Evolutionary conservation across 1,284 basidiomycete genomes (phyloP), one percentile per base, ranked within the genome.

Genomic region (Irpex lacteus): DNA sequence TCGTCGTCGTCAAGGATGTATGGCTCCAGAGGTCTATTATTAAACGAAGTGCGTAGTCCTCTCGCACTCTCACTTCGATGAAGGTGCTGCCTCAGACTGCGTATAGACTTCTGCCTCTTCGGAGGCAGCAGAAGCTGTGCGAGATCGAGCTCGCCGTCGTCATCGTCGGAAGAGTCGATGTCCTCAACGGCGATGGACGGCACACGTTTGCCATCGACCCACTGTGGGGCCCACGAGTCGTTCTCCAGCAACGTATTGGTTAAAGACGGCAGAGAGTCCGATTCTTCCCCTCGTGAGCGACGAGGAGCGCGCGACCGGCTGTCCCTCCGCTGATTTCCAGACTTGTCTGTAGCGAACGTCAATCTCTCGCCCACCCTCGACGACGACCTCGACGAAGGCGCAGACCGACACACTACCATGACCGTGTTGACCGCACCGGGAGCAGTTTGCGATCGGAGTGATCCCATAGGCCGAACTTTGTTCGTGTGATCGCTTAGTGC

Each of bases 81-180:
- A 6, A 90, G 77, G 67, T 90, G 87, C 62, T 78, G 83, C 59
- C 88, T 78, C 62, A 90, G 74, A 71, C 87, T 89, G 66, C 80
- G 83, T 66, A 90, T 90, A 7, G 88, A 89, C 64, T 87, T 81
- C 70, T 90, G 90, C 38, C 90, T 79, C 70, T 87, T 88, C 11
- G 90, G 81, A 8, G 86, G 88, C n/a, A 89, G 84, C 44, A 91
- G 82, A 63, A 91, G 79, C 44, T 81, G 81, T 7, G 88, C 85
- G 50, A 91, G 79, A 69, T 88, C 83, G 44, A 90, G 77, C 67
- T 90, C 88, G 7, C 80, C 85, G 32, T 87, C 88, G 1, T 85
- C 85, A 21, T 77, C 77, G 2, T 79, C 78, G 76, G 11, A 78
- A 75, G 63, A 80, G 73, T 76, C 71, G 32, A 75, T 67, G 37